Evolutionary conservation across 1,284 basidiomycete genomes (phyloP), one percentile per base, ranked within the genome.

Genomic region (Tylopilus sp.): DNA sequence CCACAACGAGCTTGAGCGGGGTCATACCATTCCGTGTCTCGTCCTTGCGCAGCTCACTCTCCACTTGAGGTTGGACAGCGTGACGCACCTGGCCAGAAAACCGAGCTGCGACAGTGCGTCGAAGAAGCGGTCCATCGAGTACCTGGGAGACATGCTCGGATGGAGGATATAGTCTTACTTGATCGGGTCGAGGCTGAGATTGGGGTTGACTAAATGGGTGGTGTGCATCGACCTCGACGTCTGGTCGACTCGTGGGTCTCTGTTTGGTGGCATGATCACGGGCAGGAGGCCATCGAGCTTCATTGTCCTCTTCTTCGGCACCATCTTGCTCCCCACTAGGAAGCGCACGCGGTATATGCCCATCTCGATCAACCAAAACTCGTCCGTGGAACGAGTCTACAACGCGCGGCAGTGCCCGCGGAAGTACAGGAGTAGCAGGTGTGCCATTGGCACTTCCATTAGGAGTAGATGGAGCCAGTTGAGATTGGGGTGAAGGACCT

Each of bases 151-250:
- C 15, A 6, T 19, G 34, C 21, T 3, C 21, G 21, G 6, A 23
- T 23, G 21, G 21, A 23, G 21, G 21, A 23, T 23, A 6, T 23
- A 6, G 21, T 6, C 21, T 23, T 23, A 6, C 21, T 23, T 23
- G 21, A 23, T 44, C 30, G 2, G 40, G 9, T 13, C 4, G 31
- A 16, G 43, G 15, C 8, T 10, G 41, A 3, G 36, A 13, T 35
- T 39, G 42, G 0, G 30, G 15, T 21, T 62, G 65, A 41, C 56
- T 60, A 29, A 65, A 67, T 19, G 60, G 7, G 34, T 64, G 65
- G 25, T 53, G 59, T 30, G 15, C 15, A 4, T 41, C n/a, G 15
- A 25, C 45, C 15, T 30, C 21, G 31, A 10, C 38, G 15, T 23
- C 41, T 26, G 26, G 31, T 25, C 15, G 26, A n/a, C 13, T 51